phyloP scores from a whole-genome alignment of 2,329 filamentous ascomycete genomes.

The Penicillium vulpinum region DNA sequence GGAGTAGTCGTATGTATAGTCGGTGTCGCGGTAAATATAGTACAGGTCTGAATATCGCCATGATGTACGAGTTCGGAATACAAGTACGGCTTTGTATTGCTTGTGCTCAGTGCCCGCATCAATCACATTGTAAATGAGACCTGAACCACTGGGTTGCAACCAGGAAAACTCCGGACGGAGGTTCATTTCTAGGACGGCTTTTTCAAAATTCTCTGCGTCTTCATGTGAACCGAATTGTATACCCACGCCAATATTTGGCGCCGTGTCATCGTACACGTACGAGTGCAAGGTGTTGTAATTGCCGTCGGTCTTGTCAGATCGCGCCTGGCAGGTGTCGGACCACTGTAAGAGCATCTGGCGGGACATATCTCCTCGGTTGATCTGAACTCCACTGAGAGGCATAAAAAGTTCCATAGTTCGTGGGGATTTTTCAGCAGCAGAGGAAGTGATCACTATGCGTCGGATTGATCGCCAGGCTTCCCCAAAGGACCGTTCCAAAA shows the following conservation, averaged over 20 bases:
- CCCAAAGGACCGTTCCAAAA: constrained; percentile 31
- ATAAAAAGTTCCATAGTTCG: constrained; percentile 32
- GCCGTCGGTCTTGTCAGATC: constrained; percentile 30
- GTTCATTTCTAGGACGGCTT: constrained; percentile 25
- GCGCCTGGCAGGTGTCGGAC: constrained; percentile 34
- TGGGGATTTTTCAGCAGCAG: constrained; percentile 27
- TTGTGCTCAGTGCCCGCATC: constrained; percentile 30
- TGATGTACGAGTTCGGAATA: constrained; percentile 20
- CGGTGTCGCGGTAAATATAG: constrained; percentile 31
- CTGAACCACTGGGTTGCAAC: constrained; percentile 25
- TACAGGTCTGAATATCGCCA: constrained; percentile 32
- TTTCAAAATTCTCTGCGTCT: constrained; percentile 30
- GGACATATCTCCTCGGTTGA: constrained; percentile 24
- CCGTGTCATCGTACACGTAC: constrained; percentile 33
- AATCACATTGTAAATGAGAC: constrained; percentile 29
- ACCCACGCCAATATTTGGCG: constrained; percentile 30
- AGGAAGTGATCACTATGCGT: constrained; percentile 35
- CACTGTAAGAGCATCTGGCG: constrained; percentile 30
- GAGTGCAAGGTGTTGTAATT: constrained; percentile 31
- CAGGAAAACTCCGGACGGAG: constrained; percentile 26
- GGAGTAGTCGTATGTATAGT: constrained; percentile 30
- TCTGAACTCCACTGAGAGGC: constrained; percentile 31
- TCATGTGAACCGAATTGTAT: constrained; percentile 27
- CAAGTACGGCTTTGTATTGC: constrained; percentile 31
- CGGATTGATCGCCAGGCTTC: constrained; percentile 33